Base-by-base conservation (phyloP, 441 rosid species). In the Arabidopsis lyrata region DNA sequence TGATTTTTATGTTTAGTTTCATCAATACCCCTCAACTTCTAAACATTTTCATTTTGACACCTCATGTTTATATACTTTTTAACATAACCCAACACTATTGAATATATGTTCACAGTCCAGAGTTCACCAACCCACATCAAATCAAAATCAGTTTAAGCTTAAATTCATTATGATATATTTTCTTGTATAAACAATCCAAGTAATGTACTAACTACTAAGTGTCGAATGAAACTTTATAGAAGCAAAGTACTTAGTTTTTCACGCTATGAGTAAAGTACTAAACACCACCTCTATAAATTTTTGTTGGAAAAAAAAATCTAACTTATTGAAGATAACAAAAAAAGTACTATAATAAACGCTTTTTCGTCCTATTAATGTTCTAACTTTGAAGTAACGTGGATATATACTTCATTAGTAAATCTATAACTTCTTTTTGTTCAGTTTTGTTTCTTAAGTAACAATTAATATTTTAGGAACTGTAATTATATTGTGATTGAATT, bases 1-100 rank as follows among this genome's bases (percentile, higher is more conserved):
- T 72, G 87, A 83, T 59, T 36, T 57, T 13, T 49, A 3, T 76
- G 39, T 57, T 32, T 24, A 48, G 56, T 65, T 65, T 70, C 54
- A 64, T 16, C 38, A 63, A 8, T 32, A 27, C 72, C 76, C 63
- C 63, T 49, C 1, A 2, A 22, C 9, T 65, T 77, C 16, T 32
- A 34, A 22, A 58, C 4, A 38, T 20, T 50, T 50, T 39, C 16
- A 57, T 13, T 22, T 58, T 70, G 5, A 29, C 6, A 58, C 31
- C 68, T 38, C 63, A n/a, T 58, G 6, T 77, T 39, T 64, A 13
- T 65, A 10, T 64, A 39, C 39, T 53, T 29, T 29, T 62, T 36
- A 70, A 57, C 15, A 7, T 47, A 76, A 31, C 72, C 67, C 54
- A 31, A 29, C 16, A 39, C 54, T 45, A 6, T 32, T 38, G 6